Evolutionary conservation across 208 protist species (phyloP).

Genomic region (Crithidia mellificae): DNA sequence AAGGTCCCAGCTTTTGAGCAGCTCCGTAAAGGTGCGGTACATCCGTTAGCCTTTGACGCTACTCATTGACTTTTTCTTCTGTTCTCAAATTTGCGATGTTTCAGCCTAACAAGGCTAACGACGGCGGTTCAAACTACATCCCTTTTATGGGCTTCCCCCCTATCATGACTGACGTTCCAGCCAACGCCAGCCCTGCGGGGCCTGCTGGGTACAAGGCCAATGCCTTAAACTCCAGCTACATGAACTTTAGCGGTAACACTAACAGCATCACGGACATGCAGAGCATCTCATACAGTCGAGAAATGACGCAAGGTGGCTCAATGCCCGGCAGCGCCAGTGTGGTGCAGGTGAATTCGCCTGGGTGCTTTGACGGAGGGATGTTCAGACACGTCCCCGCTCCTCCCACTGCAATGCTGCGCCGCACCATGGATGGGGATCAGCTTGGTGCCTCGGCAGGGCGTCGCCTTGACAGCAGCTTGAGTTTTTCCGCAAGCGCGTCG

Average conservation of each 20-base stretch:
- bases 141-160: constrained; percentile 4
- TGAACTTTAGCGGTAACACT: constrained; percentile 20
- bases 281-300: constrained; percentile 18
- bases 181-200: not conserved
- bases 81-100: not conserved
- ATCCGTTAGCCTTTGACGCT: not conserved
- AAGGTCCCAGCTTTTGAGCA: no score
- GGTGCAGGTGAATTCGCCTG: not conserved
- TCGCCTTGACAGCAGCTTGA: constrained; percentile 17
- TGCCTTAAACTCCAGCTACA: constrained; percentile 14
- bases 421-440: constrained; percentile 9
- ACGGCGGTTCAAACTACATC: not conserved
- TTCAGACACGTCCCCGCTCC: constrained; percentile 15
- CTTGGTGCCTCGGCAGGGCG: not conserved
- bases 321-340: not conserved
- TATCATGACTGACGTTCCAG: constrained; percentile 4
- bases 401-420: constrained; percentile 8
- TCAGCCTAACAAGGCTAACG: constrained; percentile 3
- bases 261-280: constrained; percentile 16
- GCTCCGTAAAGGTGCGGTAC: no score
- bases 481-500: constrained; percentile 15
- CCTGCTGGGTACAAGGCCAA: constrained; percentile 1
- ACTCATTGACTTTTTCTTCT: not conserved
- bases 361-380: constrained; percentile 7
- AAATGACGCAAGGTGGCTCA: not conserved